Conservation (phyloP, 768 basidiomycete genomes). For the Lactifluus piperatus region DNA sequence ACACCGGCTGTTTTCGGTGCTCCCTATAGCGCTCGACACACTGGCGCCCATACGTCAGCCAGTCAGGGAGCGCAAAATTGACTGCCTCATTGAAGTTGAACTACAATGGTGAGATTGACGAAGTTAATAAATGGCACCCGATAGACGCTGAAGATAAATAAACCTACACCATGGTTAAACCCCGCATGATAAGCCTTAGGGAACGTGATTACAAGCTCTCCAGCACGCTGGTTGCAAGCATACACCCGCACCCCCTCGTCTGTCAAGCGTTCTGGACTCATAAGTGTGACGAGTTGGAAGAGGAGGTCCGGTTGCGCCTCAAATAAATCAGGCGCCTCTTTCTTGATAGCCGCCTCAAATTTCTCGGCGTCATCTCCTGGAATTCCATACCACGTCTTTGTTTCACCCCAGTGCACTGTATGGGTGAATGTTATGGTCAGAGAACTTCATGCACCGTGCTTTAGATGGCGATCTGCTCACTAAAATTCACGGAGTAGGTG, state of each 20-base stretch:
- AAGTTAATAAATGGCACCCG: constrained; percentile 10
- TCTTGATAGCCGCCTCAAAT: constrained; percentile 92
- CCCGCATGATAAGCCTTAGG: constrained; percentile 98
- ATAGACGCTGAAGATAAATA: not conserved
- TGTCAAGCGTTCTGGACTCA: constrained; percentile 84
- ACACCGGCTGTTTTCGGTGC: constrained; percentile 89
- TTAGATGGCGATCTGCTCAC: constrained; percentile 36
- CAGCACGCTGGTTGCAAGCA: constrained; percentile 93
- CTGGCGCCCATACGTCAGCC: constrained; percentile 80
- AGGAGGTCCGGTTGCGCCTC: constrained; percentile 95
- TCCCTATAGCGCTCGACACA: constrained; percentile 88
- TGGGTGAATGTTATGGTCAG: constrained; percentile 1
- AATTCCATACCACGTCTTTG: constrained; percentile 99
- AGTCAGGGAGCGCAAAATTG: constrained; percentile 95
- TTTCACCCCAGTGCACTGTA: constrained; percentile 97
- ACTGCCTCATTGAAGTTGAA: constrained; percentile 99
- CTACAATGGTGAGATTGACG: constrained; percentile 31
- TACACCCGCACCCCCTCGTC: constrained; percentile 88
- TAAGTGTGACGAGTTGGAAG: constrained; percentile 94
- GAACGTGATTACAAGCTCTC: constrained; percentile 96
- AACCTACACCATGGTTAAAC: constrained; percentile 93
- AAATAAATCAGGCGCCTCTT: constrained; percentile 95
- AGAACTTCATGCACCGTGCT: not conserved
- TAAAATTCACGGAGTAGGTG: constrained; percentile 92
- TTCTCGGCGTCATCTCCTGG: constrained; percentile 93